Percentiles rank a stretch among this genome's conserved stretches.
These are phyloP conservation scores for Colletotrichum sp. DNA, from an alignment of 2,329 filamentous ascomycete species.

Conservation along the genomic window DNA sequence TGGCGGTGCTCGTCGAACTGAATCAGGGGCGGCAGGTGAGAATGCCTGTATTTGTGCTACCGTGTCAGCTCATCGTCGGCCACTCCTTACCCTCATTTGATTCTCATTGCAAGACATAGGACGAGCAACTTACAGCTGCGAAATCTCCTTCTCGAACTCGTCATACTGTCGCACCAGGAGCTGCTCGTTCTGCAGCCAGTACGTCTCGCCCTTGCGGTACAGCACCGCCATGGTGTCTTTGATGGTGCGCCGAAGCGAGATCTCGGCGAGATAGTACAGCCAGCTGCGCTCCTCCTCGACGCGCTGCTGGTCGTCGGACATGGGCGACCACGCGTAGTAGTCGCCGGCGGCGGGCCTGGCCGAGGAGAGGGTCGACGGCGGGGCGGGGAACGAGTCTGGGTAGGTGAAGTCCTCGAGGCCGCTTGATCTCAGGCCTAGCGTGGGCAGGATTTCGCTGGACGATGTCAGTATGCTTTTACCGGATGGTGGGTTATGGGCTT, in stretches of 20 bases:
- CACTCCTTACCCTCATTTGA: too few relatives aligned
- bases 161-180: constrained; percentile 16
- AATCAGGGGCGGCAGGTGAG: constrained; percentile 16
- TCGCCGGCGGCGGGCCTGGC: neutral
- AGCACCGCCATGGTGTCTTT: constrained; percentile 15
- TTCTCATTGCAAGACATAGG: neutral
- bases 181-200: neutral
- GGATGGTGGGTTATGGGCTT: too few relatives aligned
- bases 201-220: constrained; percentile 1
- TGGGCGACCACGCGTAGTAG: neutral
- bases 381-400: constrained; percentile 24
- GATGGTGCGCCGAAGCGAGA: constrained; percentile 48
- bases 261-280: constrained; percentile 58
- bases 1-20: constrained; percentile 5
- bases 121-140: neutral
- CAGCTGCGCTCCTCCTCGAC: constrained; percentile 50
- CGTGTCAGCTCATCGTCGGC: neutral
- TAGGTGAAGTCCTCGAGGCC: constrained; percentile 22
- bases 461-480: neutral
- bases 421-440: constrained; percentile 7
- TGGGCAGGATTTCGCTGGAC: neutral
- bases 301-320: neutral
- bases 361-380: constrained; percentile 4
- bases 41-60: neutral
- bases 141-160: constrained; percentile 16